These are phyloP conservation scores for Diaporthe aspalathi DNA, from an alignment of 2,329 filamentous ascomycete species.

Conservation along the genomic window DNA sequence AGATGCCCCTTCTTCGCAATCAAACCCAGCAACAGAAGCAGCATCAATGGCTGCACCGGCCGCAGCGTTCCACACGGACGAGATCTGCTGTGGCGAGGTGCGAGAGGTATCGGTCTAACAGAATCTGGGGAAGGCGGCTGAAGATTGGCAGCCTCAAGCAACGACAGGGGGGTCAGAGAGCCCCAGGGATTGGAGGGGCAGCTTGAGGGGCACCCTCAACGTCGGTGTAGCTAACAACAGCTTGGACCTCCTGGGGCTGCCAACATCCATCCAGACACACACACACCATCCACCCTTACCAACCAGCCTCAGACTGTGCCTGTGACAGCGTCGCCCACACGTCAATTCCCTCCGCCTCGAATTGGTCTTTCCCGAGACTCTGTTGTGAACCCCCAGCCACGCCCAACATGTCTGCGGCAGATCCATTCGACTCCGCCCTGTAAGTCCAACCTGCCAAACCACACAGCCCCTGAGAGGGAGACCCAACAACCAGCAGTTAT, in stretches of 20 bases:
- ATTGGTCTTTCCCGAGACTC: background rate
- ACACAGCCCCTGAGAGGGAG: conserved; percentile 19
- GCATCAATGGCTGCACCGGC: background rate
- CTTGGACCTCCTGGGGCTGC: conserved; percentile 12
- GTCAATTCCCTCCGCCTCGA: background rate
- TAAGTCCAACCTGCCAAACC: conserved; percentile 56
- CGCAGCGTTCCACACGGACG: conserved; percentile 19
- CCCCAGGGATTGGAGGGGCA: conserved; percentile 39
- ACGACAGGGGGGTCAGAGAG: conserved; percentile 32
- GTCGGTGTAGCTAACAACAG: conserved; percentile 39
- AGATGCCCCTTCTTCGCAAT: background rate
- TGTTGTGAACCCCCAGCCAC: conserved; percentile 18
- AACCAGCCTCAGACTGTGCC: background rate
- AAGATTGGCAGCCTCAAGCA: conserved; percentile 28
- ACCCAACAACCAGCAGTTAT: background rate
- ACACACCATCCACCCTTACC: background rate
- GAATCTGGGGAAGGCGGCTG: conserved; percentile 32
- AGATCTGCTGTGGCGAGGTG: conserved; percentile 7
- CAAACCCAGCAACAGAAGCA: background rate
- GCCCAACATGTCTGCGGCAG: conserved; percentile 61
- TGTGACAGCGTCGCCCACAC: background rate
- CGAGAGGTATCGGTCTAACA: conserved; percentile 31
- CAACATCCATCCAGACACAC: conserved; percentile 20
- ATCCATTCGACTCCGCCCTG: conserved; percentile 82
- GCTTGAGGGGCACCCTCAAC: conserved; percentile 33